Base-by-base conservation (phyloP, 495 filamentous ascomycete genomes). In the Rostrohypoxylon terebratum region DNA sequence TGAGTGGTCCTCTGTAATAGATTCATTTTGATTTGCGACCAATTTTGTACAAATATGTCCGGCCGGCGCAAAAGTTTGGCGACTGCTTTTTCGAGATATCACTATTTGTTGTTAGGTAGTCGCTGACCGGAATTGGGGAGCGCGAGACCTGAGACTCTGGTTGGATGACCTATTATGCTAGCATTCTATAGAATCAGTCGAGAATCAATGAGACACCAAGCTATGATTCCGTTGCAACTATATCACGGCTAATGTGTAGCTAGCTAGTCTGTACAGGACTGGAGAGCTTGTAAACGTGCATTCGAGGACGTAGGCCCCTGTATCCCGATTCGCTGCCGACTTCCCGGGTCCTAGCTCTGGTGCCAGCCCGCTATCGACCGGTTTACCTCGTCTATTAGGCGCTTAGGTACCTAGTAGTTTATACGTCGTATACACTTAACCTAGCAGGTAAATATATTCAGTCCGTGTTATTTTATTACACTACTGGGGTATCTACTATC, bases 61-160 rank as follows among this genome's bases (percentile, higher is more conserved):
- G 45, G 57, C 55, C 21, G 65, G 65, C 65, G 65, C 36, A 51
- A 42, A 25, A 16, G n/a, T 55, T 60, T 11, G 55, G 25, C 16
- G 28, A 21, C 33, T 54, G 42, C 38, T 18, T 51, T 60, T 10
- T 61, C 11, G 59, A 33, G 57, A 68, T 68, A 60, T 60, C 57
- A 53, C 5, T 36, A 36, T 10, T n/a, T 55, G 3, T 2, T 3
- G 23, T 25, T 14, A 20, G 6, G 31, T 28, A 28, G 0, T 5
- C 3, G 18, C 7, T 36, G 28, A n/a, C 9, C 33, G 28, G 23
- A 18, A 1, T 21, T 48, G 4, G 4, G 10, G 58, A 0, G 58
- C 25, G 21, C 33, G 8, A 47, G 14, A 14, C 38, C 3, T 14
- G 40, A 13, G 23, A 33, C 16, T 18, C 7, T 0, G 4, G 11